Conservation (phyloP, 139 green algal genomes). For the Pedinophyceae sp. region DNA sequence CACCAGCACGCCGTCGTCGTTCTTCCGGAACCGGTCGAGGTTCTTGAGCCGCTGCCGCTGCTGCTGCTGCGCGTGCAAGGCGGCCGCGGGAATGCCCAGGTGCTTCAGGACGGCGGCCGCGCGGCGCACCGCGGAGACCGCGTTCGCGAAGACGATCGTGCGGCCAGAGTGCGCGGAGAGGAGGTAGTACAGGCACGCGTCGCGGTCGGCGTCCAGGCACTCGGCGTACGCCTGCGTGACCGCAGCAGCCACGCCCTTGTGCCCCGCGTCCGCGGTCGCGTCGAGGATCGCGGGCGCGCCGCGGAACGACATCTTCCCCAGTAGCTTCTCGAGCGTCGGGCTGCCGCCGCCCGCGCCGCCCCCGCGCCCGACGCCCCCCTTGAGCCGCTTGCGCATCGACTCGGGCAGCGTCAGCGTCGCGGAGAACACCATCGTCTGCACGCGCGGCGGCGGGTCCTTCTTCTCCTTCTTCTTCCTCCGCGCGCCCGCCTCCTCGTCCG, state of each 20-base stretch:
- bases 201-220: conserved; percentile 33
- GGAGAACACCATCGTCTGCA: conserved; percentile 93
- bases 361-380: conserved; percentile 15
- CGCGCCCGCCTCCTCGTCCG: conserved; percentile 1
- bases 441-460: background rate
- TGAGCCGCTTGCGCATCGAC: conserved; percentile 41
- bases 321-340: conserved; percentile 49
- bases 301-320: conserved; percentile 55
- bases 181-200: conserved; percentile 76
- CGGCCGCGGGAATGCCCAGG: conserved; percentile 47
- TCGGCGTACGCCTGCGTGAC: conserved; percentile 40
- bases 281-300: conserved; percentile 39
- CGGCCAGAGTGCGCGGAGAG: conserved; percentile 41
- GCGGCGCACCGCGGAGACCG: conserved; percentile 40
- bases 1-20: conserved; percentile 61
- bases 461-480: conserved; percentile 3
- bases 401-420: conserved; percentile 85
- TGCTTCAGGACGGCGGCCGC: conserved; percentile 63
- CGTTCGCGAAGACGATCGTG: conserved; percentile 89
- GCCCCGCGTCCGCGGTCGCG: conserved; percentile 39
- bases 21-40: conserved; percentile 73
- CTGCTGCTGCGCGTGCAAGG: conserved; percentile 64
- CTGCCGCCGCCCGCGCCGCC: conserved; percentile 41
- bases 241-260: conserved; percentile 40
- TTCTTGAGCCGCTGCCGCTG: conserved; percentile 82